Percentiles rank a stretch among this genome's conserved stretches.
These are phyloP conservation scores for Camelina neglecta DNA, from an alignment of 345 rosid species.

Conservation along the genomic window DNA sequence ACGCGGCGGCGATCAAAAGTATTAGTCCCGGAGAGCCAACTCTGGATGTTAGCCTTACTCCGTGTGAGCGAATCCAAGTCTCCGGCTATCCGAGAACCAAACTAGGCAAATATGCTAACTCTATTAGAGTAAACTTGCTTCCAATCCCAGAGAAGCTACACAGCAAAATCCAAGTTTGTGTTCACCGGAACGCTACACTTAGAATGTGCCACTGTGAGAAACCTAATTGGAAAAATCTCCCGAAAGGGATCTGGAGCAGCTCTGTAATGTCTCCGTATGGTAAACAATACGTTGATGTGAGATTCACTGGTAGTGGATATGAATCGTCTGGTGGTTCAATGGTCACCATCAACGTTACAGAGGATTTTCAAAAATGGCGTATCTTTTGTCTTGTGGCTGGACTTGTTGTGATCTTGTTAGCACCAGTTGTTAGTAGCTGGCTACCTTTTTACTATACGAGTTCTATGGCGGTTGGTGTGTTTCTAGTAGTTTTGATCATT, in stretches of 20 bases:
- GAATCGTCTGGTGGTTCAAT: slow-evolving; percentile 55
- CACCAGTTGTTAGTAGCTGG: slow-evolving; percentile 87
- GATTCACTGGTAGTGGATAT: slow-evolving; percentile 46
- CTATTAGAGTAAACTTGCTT: slow-evolving; percentile 57
- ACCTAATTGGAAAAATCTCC: slow-evolving; percentile 73
- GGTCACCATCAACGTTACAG: slow-evolving; percentile 55
- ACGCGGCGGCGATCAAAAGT: slow-evolving; percentile 24
- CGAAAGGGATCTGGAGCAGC: slow-evolving; percentile 68
- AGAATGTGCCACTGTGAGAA: slow-evolving; percentile 70
- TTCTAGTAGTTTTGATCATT: slow-evolving; percentile 76
- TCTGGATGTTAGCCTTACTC: slow-evolving; percentile 57
- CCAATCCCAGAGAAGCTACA: slow-evolving; percentile 71
- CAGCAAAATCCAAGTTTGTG: slow-evolving; percentile 70
- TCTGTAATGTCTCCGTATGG: slow-evolving; percentile 81
- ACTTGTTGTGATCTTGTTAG: slow-evolving; percentile 62
- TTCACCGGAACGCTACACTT: slow-evolving; percentile 80
- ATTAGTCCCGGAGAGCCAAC: slow-evolving; percentile 56
- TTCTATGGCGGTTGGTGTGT: slow-evolving; percentile 89
- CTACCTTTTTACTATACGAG: slow-evolving; percentile 93
- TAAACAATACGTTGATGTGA: slow-evolving; percentile 72
- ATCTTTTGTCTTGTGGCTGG: slow-evolving; percentile 71
- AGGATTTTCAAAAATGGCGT: slow-evolving; percentile 89
- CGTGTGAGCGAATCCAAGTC: slow-evolving; percentile 79
- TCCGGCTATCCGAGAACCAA: slow-evolving; percentile 67
- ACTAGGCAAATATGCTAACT: slow-evolving; percentile 67